phyloP scores from a whole-genome alignment of 2,329 filamentous ascomycete genomes.

The Claviceps africana region DNA sequence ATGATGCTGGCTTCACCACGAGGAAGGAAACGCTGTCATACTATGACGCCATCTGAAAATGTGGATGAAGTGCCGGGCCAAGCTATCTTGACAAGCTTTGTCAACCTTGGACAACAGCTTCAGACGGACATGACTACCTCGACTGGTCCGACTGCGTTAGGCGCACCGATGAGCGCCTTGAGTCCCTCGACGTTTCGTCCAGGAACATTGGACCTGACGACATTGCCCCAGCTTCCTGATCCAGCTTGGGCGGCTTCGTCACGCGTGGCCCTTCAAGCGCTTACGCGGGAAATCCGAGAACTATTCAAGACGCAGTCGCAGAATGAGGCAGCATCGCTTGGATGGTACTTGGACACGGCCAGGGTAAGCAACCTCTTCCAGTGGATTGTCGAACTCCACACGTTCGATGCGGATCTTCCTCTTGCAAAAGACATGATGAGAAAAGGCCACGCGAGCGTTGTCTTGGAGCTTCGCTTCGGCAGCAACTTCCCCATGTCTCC shows the following conservation, averaged over 20 bases:
- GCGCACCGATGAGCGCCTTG: not conserved
- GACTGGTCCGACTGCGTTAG: no score
- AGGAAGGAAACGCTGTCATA: not conserved
- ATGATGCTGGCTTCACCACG: not conserved
- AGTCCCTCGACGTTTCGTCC: conserved; percentile 40
- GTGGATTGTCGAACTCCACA: conserved; percentile 84
- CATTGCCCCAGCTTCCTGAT: conserved; percentile 45
- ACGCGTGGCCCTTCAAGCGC: conserved; percentile 11
- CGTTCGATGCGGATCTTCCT: conserved; percentile 55
- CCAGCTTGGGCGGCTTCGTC: conserved; percentile 18
- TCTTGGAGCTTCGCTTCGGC: conserved; percentile 72
- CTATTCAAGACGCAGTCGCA: conserved; percentile 51
- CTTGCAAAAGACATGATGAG: conserved; percentile 61
- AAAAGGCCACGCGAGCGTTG: conserved; percentile 48
- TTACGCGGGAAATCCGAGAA: conserved; percentile 40
- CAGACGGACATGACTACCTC: no score
- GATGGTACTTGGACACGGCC: conserved; percentile 66
- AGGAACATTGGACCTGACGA: conserved; percentile 46
- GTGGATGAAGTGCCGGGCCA: not conserved
- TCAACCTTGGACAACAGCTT: no score
- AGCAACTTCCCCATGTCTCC: conserved; percentile 62
- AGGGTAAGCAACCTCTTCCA: conserved; percentile 67
- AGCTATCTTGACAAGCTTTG: no score
- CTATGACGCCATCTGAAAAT: no score
- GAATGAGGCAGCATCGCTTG: conserved; percentile 50